Evolutionary conservation across 257 asterid genomes (phyloP).

Genomic region (Hygrophila difformis): DNA sequence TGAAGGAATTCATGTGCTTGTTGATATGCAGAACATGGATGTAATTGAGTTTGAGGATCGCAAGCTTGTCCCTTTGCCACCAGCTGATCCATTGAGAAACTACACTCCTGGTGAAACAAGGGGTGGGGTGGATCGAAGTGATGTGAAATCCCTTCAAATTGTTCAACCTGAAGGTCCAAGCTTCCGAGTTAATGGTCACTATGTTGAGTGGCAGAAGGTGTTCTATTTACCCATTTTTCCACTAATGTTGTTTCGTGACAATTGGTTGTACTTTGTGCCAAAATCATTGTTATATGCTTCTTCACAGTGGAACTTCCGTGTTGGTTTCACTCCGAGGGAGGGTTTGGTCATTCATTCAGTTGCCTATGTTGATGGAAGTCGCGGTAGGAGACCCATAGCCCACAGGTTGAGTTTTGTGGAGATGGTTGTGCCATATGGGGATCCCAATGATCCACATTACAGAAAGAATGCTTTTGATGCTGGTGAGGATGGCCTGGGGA

Average conservation of each 20-base stretch:
- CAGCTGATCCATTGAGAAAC: conserved; percentile 91
- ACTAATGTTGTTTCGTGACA: conserved; percentile 3
- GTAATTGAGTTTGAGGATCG: conserved; percentile 93
- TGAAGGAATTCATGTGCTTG: conserved; percentile 91
- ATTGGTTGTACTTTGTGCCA: conserved; percentile 5
- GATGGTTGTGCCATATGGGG: conserved; percentile 99
- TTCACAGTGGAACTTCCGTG: conserved; percentile 89
- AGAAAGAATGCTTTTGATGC: conserved; percentile 98
- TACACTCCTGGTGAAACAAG: conserved; percentile 89
- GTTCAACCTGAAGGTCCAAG: conserved; percentile 98
- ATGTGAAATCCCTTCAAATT: conserved; percentile 80
- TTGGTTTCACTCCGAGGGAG: conserved; percentile 96
- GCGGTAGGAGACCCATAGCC: conserved; percentile 94
- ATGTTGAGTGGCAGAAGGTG: conserved; percentile 98
- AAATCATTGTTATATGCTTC: conserved; percentile 18
- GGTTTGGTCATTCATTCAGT: conserved; percentile 95
- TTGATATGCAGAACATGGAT: conserved; percentile 93
- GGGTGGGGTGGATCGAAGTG: conserved; percentile 96
- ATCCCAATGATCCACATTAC: conserved; percentile 97
- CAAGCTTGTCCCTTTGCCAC: conserved; percentile 87
- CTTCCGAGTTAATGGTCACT: conserved; percentile 69
- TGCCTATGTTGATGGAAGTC: conserved; percentile 93
- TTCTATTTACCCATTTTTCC: conserved; percentile 10
- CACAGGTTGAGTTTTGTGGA: conserved; percentile 97
- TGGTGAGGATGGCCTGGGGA: conserved; percentile 98